Evolutionary conservation across 192 early-diverging fungal species (phyloP).

Genomic region (Chytriomyces sp.): DNA sequence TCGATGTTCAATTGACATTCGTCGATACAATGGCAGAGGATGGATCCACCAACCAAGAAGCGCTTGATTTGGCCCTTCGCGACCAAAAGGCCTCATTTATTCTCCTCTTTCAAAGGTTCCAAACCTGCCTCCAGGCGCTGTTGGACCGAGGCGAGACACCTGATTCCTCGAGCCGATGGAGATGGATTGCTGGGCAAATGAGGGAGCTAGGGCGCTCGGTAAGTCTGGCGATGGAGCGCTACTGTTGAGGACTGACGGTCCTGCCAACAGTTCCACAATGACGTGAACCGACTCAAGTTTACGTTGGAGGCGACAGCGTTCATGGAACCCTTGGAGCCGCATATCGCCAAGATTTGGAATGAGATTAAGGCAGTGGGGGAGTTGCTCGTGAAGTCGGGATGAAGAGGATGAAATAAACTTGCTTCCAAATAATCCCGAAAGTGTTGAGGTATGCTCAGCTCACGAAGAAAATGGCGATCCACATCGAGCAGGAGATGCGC

Average conservation of each 20-base stretch:
- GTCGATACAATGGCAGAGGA: conserved; percentile 43
- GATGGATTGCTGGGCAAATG: conserved; percentile 68
- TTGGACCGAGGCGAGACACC: conserved; percentile 27
- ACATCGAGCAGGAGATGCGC: too few species aligned
- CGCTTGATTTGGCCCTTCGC: conserved; percentile 65
- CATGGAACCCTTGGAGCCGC: conserved; percentile 44
- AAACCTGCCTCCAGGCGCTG: conserved; percentile 28
- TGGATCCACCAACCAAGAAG: conserved; percentile 60
- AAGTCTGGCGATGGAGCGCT: conserved; percentile 39
- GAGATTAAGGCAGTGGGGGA: conserved; percentile 42
- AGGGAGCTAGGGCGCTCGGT: conserved; percentile 67
- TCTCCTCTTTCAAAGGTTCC: conserved; percentile 63
- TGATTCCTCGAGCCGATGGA: conserved; percentile 39
- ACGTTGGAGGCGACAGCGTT: conserved; percentile 66
- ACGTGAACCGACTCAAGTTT: conserved; percentile 54
- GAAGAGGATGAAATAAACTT: conserved; percentile 4
- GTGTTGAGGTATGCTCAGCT: not conserved
- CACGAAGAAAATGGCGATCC: not conserved
- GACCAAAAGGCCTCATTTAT: conserved; percentile 87
- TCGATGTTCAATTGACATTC: conserved; percentile 25
- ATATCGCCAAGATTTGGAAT: conserved; percentile 51
- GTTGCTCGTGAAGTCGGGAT: conserved; percentile 14
- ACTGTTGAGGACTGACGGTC: not conserved
- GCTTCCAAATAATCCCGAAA: not conserved
- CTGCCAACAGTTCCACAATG: conserved; percentile 55